Evolutionary conservation across 2,329 filamentous ascomycete genomes (phyloP).

Genomic region (Elsinoe arachidis): DNA sequence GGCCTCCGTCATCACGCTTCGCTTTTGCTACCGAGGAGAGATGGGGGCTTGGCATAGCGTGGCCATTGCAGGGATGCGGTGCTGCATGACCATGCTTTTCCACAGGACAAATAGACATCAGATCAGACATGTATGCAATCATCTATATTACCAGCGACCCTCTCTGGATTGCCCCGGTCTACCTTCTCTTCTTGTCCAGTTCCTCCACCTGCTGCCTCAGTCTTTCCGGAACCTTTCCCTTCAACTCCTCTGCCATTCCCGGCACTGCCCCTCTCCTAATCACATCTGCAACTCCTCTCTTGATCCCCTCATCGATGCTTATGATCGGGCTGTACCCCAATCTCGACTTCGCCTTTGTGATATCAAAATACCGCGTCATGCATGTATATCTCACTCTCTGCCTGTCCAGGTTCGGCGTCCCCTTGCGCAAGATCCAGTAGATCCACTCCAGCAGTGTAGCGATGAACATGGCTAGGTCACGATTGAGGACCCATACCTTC

Average conservation of each 20-base stretch:
- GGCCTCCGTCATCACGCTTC: neutral
- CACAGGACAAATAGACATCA: too few species aligned
- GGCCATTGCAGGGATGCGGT: neutral
- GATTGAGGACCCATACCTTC: constrained; percentile 36
- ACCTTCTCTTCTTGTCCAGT: constrained; percentile 17
- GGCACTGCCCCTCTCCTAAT: constrained; percentile 27
- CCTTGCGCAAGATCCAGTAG: constrained; percentile 35
- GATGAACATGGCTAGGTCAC: constrained; percentile 34
- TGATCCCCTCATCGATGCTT: constrained; percentile 54
- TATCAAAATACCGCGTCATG: constrained; percentile 72
- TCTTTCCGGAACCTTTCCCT: constrained; percentile 14
- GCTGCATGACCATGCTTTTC: too few species aligned
- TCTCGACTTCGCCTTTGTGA: constrained; percentile 62
- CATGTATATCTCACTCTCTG: constrained; percentile 54
- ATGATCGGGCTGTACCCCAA: constrained; percentile 63
- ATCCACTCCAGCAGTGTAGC: constrained; percentile 37
- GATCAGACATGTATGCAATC: neutral
- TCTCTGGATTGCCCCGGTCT: neutral
- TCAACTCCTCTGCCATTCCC: constrained; percentile 26
- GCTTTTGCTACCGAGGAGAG: neutral
- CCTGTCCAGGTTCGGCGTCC: constrained; percentile 39
- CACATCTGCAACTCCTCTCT: constrained; percentile 37
- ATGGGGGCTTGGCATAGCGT: neutral
- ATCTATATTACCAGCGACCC: neutral
- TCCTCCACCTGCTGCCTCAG: constrained; percentile 2